phyloP scores from a whole-genome alignment of 2,329 filamentous ascomycete genomes.

The Daldinia eschscholtzii region DNA sequence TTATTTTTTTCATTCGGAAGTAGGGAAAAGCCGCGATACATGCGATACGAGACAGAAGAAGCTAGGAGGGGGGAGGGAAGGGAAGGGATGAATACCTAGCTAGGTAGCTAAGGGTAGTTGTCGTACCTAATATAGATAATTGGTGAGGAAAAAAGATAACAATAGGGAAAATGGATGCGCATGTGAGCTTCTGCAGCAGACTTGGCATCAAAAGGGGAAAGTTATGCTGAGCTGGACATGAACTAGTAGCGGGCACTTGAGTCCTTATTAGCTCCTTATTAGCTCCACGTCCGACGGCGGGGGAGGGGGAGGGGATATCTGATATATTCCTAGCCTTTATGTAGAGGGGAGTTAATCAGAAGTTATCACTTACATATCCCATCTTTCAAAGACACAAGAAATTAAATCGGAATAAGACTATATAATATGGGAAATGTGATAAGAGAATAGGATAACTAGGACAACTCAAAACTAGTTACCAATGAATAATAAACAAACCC shows the following conservation, averaged over 20 bases:
- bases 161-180: constrained; percentile 25
- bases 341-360: too few relatives aligned
- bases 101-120: too few relatives aligned
- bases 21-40: constrained; percentile 8
- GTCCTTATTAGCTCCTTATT: constrained; percentile 13
- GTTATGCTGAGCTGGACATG: constrained; percentile 1
- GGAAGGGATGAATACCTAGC: too few relatives aligned
- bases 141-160: neutral
- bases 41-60: neutral
- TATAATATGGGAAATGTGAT: neutral
- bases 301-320: neutral
- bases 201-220: constrained; percentile 29
- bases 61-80: too few relatives aligned
- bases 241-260: neutral
- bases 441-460: neutral
- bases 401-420: neutral
- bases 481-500: neutral
- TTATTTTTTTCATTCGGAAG: too few relatives aligned
- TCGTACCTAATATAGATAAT: neutral
- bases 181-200: constrained; percentile 40
- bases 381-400: neutral
- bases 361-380: neutral
- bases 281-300: constrained; percentile 2
- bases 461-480: neutral
- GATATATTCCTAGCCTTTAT: neutral